These are phyloP conservation scores for Phytopythium sindhum DNA, from an alignment of 352 stramenopile species.

Conservation along the genomic window DNA sequence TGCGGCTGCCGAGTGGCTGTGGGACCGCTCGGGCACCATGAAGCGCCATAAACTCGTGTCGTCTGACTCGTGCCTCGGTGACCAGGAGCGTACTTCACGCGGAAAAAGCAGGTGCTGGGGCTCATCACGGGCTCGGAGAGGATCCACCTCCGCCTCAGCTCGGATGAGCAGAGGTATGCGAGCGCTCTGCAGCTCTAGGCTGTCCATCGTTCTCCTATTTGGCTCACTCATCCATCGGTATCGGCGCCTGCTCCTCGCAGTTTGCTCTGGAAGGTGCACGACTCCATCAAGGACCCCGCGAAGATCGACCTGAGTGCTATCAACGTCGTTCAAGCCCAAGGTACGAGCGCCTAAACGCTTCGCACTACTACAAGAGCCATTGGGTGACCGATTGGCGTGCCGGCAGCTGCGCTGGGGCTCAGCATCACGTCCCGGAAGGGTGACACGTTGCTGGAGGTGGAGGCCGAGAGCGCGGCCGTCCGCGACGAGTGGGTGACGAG, in stretches of 20 bases:
- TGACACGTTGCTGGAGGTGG: constrained; percentile 64
- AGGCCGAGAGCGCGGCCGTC: constrained; percentile 57
- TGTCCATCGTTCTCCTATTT: not conserved
- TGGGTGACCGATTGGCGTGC: not conserved
- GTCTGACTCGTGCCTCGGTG: not conserved
- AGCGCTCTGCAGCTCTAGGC: not conserved
- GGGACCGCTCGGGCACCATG: not conserved
- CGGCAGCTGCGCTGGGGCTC: constrained; percentile 36
- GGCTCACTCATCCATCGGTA: not conserved
- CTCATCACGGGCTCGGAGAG: constrained; percentile 58
- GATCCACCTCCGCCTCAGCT: constrained; percentile 58
- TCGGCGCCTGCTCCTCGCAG: constrained; percentile 16
- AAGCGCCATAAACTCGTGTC: not conserved
- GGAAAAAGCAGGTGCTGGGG: constrained; percentile 74
- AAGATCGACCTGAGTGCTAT: constrained; percentile 51
- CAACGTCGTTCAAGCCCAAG: constrained; percentile 51
- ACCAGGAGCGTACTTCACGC: constrained; percentile 60
- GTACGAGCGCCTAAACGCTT: constrained; percentile 8
- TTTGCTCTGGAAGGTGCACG: constrained; percentile 65
- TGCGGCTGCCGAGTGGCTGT: not conserved
- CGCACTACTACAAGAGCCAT: not conserved
- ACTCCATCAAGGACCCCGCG: constrained; percentile 42
- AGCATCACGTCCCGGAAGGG: constrained; percentile 57
- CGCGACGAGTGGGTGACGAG: constrained; percentile 70
- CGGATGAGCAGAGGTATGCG: constrained; percentile 53